phyloP scores from a whole-genome alignment of 75 land plant genomes.

The Pinus taeda region DNA sequence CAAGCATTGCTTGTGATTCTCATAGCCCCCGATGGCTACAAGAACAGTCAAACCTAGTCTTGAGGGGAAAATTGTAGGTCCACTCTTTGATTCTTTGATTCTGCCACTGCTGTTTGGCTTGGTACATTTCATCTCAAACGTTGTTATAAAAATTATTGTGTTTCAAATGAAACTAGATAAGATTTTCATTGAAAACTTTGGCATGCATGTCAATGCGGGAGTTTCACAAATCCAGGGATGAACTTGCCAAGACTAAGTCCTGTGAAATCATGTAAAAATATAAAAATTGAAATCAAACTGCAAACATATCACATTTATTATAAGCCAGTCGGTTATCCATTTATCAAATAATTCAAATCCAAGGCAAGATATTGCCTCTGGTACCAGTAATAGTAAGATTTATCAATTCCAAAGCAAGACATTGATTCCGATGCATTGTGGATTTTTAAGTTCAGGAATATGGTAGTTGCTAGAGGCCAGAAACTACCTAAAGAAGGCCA shows the following conservation, averaged over 20 bases:
- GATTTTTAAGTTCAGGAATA: not conserved
- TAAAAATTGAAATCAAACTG: too few species aligned
- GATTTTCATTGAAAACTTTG: too few species aligned
- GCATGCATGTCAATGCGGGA: too few species aligned
- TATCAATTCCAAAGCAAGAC: not conserved
- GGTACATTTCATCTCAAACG: too few species aligned
- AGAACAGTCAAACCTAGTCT: too few species aligned
- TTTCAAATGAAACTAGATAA: too few species aligned
- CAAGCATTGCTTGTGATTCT: not conserved
- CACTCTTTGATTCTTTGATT: too few species aligned
- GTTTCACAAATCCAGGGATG: too few species aligned
- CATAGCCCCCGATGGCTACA: not conserved
- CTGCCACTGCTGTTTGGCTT: too few species aligned
- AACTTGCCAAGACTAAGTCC: not conserved
- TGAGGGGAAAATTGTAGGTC: too few species aligned
- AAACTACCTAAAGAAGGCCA: not conserved
- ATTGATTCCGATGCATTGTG: not conserved
- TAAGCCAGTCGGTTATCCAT: not conserved
- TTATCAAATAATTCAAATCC: slow-evolving; percentile 1
- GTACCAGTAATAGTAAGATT: not conserved
- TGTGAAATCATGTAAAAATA: not conserved
- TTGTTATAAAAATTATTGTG: too few species aligned
- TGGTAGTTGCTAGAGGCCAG: not conserved
- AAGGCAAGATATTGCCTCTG: not conserved
- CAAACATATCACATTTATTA: too few species aligned